Evolutionary conservation across 441 rosid species (phyloP).

Genomic region (Erodium texanum): DNA sequence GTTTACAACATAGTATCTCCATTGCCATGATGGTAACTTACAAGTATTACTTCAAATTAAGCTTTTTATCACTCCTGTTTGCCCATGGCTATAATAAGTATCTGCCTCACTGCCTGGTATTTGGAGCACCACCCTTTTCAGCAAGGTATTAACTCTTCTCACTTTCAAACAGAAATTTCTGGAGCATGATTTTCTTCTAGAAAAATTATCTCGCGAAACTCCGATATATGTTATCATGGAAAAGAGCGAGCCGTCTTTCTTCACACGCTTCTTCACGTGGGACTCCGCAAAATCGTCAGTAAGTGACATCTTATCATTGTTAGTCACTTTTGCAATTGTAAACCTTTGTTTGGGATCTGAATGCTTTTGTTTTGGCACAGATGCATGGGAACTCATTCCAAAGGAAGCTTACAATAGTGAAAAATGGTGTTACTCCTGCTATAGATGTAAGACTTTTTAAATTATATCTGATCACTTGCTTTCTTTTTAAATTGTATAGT

Average conservation of each 20-base stretch:
- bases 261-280: conserved; percentile 91
- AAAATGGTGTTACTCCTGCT: conserved; percentile 60
- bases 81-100: neutral
- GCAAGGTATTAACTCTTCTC: neutral
- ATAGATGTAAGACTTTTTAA: conserved; percentile 44
- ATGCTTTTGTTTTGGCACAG: conserved; percentile 35
- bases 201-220: conserved; percentile 56
- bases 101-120: neutral
- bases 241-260: conserved; percentile 90
- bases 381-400: conserved; percentile 94
- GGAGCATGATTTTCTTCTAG: conserved; percentile 66
- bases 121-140: neutral
- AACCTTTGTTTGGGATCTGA: conserved; percentile 10
- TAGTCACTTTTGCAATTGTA: conserved; percentile 9
- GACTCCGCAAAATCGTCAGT: conserved; percentile 67
- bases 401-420: conserved; percentile 69
- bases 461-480: conserved; percentile 1
- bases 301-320: conserved; percentile 21
- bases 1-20: neutral
- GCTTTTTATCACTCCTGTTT: no score
- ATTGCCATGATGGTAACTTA: neutral
- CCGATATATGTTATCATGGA: conserved; percentile 71
- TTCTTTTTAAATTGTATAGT: neutral
- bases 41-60: no score
- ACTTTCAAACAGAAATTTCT: conserved; percentile 57